phyloP scores from a whole-genome alignment of 345 rosid species.

The Noccaea caerulescens region DNA sequence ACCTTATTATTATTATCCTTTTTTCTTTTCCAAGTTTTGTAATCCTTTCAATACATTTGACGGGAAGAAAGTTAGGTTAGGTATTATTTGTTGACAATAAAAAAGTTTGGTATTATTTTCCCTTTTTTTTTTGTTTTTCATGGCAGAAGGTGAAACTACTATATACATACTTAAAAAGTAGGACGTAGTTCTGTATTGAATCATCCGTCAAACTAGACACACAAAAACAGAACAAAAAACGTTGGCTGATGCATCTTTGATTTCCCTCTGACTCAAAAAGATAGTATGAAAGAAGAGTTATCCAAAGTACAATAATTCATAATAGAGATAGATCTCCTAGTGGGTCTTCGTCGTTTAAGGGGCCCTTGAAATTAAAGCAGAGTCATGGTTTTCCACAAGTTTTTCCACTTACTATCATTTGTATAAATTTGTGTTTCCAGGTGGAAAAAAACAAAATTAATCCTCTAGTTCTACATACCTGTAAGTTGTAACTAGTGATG shows the following conservation, averaged over 20 bases:
- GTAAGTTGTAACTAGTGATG: neutral
- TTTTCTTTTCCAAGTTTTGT: neutral
- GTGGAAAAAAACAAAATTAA: neutral
- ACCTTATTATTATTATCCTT: too few species aligned
- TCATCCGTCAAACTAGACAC: slow-evolving; percentile 19
- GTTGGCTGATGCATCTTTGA: slow-evolving; percentile 12
- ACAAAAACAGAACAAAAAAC: neutral
- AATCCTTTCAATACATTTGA: neutral
- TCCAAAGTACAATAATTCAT: neutral
- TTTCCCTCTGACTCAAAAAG: neutral
- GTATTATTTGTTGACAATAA: slow-evolving; percentile 26
- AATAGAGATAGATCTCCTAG: neutral
- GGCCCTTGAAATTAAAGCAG: slow-evolving; percentile 22
- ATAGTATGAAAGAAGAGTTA: neutral
- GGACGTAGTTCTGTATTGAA: slow-evolving; percentile 1
- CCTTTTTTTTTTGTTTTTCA: neutral
- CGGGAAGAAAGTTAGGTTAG: neutral
- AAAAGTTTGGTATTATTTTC: neutral
- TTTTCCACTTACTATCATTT: slow-evolving; percentile 12
- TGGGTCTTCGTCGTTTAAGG: neutral
- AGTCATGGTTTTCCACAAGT: slow-evolving; percentile 17
- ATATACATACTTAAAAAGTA: neutral
- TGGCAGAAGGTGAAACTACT: neutral
- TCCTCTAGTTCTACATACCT: neutral
- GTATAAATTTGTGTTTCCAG: slow-evolving; percentile 7